Percentiles rank a stretch among this genome's conserved stretches.
Conservation (phyloP, 169 alveolate species). For the Cryptosporidium baileyi region DNA sequence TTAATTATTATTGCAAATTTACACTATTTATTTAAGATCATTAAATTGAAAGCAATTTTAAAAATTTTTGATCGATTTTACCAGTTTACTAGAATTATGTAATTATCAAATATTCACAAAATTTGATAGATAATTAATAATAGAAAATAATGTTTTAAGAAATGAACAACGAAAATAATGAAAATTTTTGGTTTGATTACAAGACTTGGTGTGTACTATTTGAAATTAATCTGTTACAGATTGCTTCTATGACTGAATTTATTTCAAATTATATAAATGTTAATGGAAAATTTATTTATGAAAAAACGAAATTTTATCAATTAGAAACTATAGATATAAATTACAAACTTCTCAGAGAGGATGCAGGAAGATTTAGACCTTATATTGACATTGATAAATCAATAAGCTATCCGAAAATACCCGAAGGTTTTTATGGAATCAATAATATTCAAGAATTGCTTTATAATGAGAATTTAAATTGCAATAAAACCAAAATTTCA, state of each 20-base stretch:
- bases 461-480: not conserved
- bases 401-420: constrained; percentile 33
- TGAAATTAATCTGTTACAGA: not conserved
- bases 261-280: not conserved
- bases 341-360: constrained; percentile 20
- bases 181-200: constrained; percentile 56
- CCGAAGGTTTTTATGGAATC: constrained; percentile 30
- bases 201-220: constrained; percentile 52
- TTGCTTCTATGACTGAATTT: constrained; percentile 15
- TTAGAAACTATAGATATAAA: constrained; percentile 12
- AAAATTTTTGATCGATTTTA: no score
- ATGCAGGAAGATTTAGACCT: constrained; percentile 48
- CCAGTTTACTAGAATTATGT: no score
- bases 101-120: no score
- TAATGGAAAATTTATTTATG: not conserved
- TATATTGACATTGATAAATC: not conserved
- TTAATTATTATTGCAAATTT: no score
- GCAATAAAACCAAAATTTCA: not conserved
- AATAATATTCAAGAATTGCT: not conserved
- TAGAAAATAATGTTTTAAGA: no score
- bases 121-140: no score
- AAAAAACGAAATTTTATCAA: not conserved
- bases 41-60: no score
- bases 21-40: no score
- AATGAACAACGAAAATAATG: no score